Base-by-base conservation (phyloP, 345 rosid species). In the Brassica napus region DNA sequence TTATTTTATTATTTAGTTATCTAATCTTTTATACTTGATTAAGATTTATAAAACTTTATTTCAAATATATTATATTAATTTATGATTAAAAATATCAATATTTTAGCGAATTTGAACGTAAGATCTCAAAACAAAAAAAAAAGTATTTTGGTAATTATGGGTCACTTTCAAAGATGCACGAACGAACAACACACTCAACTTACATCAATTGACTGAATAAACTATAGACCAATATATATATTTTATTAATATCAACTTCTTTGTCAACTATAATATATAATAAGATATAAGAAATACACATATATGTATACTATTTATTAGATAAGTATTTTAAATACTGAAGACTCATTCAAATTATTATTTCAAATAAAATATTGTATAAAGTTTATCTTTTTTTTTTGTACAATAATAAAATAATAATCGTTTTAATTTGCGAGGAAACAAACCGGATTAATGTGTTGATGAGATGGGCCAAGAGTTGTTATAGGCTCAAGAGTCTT, bases 391-490 rank as follows among this genome's bases (percentile, higher is more conserved):
- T 18, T 18, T 18, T 18, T 18, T 18, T 18, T 18, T 18, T 18
- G 21, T 18, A 18, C 21, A 18, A 18, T 18, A 28, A 28, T 28
- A 28, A 28, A 28, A 69, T 32, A 77, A 4, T 24, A 31, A 69
- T 15, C 24, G 2, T 26, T 74, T 3, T 11, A 55, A 42, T 6
- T 28, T 66, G 70, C 2, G 54, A 3, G 54, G 23, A 63, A 30
- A 11, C 12, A 64, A 74, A 26, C 16, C 21, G 15, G n/a, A 64
- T 12, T 21, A 49, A 31, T 6, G 9, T 69, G 72, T 12, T 63
- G 63, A 21, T 74, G 6, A 32, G 8, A 0, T 74, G 71, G 71
- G 54, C 77, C 63, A 60, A 63, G 8, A 5, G n/a, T 21, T 64
- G 24, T 32, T 2, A 14, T 34, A 32, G 10, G 71, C 77, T 54